Evolutionary conservation across 495 filamentous ascomycete species (phyloP).

Genomic region (Penicillium chermesinum): DNA sequence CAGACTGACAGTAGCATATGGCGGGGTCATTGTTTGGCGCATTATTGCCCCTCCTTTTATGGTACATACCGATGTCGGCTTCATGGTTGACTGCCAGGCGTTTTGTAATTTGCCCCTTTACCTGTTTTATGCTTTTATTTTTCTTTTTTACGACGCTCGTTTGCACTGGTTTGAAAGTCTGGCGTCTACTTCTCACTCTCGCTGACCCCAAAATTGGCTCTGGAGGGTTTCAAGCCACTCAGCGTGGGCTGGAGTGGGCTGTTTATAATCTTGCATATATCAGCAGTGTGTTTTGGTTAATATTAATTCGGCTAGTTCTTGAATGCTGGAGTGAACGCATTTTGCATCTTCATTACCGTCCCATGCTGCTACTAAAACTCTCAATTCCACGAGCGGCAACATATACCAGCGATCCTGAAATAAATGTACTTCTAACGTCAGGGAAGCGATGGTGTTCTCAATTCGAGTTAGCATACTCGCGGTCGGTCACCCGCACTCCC

Average conservation of each 20-base stretch:
- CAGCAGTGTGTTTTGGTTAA: slow-evolving; percentile 3
- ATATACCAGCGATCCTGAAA: too few relatives aligned
- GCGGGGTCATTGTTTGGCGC: slow-evolving; percentile 3
- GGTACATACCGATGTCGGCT: slow-evolving; percentile 26
- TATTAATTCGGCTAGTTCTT: slow-evolving; percentile 8
- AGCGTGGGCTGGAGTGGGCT: slow-evolving; percentile 5
- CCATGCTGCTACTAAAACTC: neutral
- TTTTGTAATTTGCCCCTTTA: slow-evolving; percentile 10
- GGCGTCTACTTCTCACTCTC: slow-evolving; percentile 8
- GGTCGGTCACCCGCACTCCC: too few relatives aligned
- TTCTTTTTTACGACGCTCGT: slow-evolving; percentile 16
- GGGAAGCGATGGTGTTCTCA: too few relatives aligned
- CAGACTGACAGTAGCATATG: neutral
- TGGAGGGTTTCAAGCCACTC: neutral
- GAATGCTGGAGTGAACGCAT: slow-evolving; percentile 7
- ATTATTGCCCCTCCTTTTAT: slow-evolving; percentile 5
- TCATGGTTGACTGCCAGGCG: slow-evolving; percentile 12
- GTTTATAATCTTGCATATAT: slow-evolving; percentile 9
- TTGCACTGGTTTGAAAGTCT: slow-evolving; percentile 2
- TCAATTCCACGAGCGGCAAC: too few relatives aligned
- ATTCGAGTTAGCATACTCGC: too few relatives aligned
- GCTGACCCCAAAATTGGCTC: slow-evolving; percentile 1
- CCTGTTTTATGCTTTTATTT: slow-evolving; percentile 5
- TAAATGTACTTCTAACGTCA: too few relatives aligned
- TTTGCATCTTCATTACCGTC: neutral